A percentile compares a stretch with the other conserved stretches of the same genome.
phyloP scores from a whole-genome alignment of 495 filamentous ascomycete genomes.

The Penicillium riverlandense region DNA sequence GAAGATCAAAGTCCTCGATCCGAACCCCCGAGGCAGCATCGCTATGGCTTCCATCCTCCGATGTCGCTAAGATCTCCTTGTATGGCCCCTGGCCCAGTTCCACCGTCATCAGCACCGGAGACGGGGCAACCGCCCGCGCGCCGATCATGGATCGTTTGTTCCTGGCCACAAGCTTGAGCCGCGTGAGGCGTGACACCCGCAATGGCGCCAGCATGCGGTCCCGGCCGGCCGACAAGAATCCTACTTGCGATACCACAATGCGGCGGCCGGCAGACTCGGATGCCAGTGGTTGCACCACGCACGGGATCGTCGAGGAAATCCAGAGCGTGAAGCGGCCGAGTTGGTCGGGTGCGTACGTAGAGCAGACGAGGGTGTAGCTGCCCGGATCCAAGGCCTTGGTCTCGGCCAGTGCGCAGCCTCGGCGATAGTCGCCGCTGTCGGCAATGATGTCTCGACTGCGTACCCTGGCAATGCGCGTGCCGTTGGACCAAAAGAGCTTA shows the following conservation, averaged over 20 bases:
- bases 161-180: conserved; percentile 46
- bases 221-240: conserved; percentile 43
- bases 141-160: conserved; percentile 30
- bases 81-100: conserved; percentile 65
- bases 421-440: conserved; percentile 77
- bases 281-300: conserved; percentile 46
- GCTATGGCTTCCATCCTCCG: conserved; percentile 56
- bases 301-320: conserved; percentile 52
- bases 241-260: conserved; percentile 40
- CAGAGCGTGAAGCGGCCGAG: conserved; percentile 67
- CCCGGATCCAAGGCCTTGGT: conserved; percentile 51
- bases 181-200: conserved; percentile 46
- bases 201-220: conserved; percentile 48
- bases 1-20: conserved; percentile 63
- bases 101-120: conserved; percentile 55
- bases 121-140: conserved; percentile 32
- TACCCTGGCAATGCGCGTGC: conserved; percentile 59
- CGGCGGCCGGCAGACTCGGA: conserved; percentile 65
- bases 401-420: conserved; percentile 65
- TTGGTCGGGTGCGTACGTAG: conserved; percentile 77
- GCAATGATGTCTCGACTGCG: conserved; percentile 69
- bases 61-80: conserved; percentile 50
- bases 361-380: conserved; percentile 78
- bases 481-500: conserved; percentile 71
- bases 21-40: conserved; percentile 63